Base-by-base conservation (phyloP, 495 filamentous ascomycete species). In the Annulohypoxylon stygium region DNA sequence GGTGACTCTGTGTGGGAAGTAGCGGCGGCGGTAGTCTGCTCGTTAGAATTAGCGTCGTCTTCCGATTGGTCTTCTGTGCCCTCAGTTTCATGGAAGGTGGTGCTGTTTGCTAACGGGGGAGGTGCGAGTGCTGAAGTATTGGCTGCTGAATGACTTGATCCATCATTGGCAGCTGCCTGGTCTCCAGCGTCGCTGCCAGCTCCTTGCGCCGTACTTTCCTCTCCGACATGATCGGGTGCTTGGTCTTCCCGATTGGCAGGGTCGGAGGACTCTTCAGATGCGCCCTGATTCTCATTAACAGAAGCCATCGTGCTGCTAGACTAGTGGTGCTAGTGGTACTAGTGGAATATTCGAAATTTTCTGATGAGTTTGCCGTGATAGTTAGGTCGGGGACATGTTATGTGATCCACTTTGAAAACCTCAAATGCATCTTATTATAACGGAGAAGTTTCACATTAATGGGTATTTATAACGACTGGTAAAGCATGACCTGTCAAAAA, bases 251-350 rank as follows among this genome's bases (percentile, higher is more conserved):
- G 20, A 23, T 23, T 23, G 20, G 20, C 20, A 23, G 20, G 20
- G 20, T 23, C 20, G 20, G 20, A 23, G 20, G 48, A 10, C 20
- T 43, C 23, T 18, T 20, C 47, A 39, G 10, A 8, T 34, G 36
- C 12, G 8, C 75, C 61, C 16, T 61, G 50, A 76, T 1, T 61
- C 50, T 0, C 37, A 23, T 51, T 73, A 14, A 25, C 25, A 4
- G n/a, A n/a, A 47, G 39, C 2, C 62, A 65, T 65, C 8, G 14
- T 57, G n/a, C 6, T 54, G n/a, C 0, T n/a, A 57, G 34, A 25
- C 12, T 12, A 23, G 20, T 23, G 20, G 20, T 23, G 20, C 20
- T 23, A 23, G 20, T 23, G n/a, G 16, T 10, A 18, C 8, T 51
- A 37, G 55, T 20, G 20, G 20, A 20, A 26, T 14, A 14, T 55